These are phyloP conservation scores for Scytalidium lignicola DNA, from an alignment of 2,329 filamentous ascomycete genomes.

Conservation along the genomic window DNA sequence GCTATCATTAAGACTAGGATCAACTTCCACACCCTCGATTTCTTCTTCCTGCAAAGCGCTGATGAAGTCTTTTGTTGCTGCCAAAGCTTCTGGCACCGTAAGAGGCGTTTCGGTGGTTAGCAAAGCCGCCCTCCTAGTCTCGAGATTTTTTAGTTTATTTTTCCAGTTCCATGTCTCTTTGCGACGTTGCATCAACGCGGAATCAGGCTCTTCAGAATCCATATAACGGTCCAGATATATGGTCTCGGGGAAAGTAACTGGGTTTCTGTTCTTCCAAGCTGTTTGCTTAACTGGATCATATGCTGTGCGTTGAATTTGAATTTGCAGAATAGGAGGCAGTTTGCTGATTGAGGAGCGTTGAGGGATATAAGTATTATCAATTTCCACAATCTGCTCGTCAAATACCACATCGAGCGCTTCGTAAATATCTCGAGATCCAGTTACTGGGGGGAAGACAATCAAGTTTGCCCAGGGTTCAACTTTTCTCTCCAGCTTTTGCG, in stretches of 20 bases:
- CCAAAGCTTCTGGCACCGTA: constrained; percentile 23
- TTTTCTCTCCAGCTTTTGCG: constrained; percentile 36
- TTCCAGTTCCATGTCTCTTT: constrained; percentile 72
- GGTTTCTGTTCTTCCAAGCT: constrained; percentile 68
- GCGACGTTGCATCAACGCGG: constrained; percentile 58
- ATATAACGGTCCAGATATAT: constrained; percentile 88
- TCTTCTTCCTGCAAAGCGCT: constrained; percentile 36
- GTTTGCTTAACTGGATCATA: constrained; percentile 57
- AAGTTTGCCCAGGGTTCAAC: constrained; percentile 45
- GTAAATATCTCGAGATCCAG: constrained; percentile 61
- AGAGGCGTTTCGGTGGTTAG: constrained; percentile 15
- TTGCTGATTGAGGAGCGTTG: constrained; percentile 67
- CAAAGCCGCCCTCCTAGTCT: constrained; percentile 30
- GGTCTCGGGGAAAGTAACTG: constrained; percentile 72
- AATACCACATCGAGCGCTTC: constrained; percentile 82
- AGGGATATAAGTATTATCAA: constrained; percentile 53
- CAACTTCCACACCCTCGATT: constrained; percentile 36
- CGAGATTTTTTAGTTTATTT: constrained; percentile 52
- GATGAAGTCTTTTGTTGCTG: constrained; percentile 34
- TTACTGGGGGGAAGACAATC: constrained; percentile 51
- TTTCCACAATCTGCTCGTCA: constrained; percentile 69
- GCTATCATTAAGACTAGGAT: constrained; percentile 32
- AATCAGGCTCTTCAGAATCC: constrained; percentile 53
- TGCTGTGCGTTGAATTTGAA: constrained; percentile 80
- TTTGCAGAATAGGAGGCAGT: constrained; percentile 81